Conservation (phyloP, 441 rosid genomes). For the Metrosideros polymorpha region DNA sequence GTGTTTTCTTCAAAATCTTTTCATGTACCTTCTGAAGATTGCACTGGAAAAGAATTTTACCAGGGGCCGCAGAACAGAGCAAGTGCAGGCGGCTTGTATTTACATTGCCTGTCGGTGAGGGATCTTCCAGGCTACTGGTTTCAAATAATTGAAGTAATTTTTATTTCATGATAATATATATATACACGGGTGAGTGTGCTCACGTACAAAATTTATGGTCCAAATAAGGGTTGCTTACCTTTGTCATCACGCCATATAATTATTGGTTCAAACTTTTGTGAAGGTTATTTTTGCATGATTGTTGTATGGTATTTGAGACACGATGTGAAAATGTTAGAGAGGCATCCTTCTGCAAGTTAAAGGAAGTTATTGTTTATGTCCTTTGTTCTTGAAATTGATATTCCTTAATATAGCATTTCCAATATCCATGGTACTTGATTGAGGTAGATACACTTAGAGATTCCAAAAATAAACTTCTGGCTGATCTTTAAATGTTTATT, state of each 20-base stretch:
- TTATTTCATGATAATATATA: background rate
- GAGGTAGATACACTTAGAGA: background rate
- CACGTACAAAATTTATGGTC: background rate
- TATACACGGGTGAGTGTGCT: background rate
- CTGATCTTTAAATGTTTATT: background rate
- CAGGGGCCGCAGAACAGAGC: conserved; percentile 79
- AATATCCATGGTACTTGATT: background rate
- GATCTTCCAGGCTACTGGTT: background rate
- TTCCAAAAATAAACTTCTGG: background rate
- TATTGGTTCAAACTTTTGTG: background rate
- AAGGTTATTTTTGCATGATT: background rate
- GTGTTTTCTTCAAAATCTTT: background rate
- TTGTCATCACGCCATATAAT: background rate
- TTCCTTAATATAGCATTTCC: background rate
- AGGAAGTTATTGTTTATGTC: background rate
- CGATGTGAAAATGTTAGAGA: background rate
- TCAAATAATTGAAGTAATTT: conserved; percentile 4
- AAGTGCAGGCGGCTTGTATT: conserved; percentile 79
- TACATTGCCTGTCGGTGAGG: conserved; percentile 90
- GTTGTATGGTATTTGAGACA: background rate
- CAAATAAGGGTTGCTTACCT: background rate
- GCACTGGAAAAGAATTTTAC: conserved; percentile 77
- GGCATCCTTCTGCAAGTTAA: background rate
- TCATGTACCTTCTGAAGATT: conserved; percentile 32
- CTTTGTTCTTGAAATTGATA: background rate